Percentiles rank a stretch among this genome's conserved stretches.
phyloP scores from a whole-genome alignment of 768 basidiomycete species.

The Macrolepiota dolichaula region DNA sequence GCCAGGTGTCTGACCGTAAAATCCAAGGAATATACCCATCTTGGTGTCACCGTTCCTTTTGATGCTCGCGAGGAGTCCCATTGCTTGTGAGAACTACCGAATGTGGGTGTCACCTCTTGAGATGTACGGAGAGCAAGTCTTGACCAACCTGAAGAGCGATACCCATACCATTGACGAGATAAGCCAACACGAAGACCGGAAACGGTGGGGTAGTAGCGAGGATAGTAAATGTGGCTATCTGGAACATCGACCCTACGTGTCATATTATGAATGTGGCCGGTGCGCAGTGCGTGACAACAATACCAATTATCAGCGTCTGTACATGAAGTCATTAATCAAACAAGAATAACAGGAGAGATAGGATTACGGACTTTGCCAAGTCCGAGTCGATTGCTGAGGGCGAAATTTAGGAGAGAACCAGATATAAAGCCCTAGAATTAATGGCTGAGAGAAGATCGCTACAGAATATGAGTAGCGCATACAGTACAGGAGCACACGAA shows the following conservation, averaged over 20 bases:
- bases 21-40: constrained; percentile 67
- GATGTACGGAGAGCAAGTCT: not conserved
- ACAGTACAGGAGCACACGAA: constrained; percentile 45
- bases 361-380: constrained; percentile 37
- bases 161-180: constrained; percentile 39
- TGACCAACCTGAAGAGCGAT: constrained; percentile 41
- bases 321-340: not conserved
- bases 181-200: constrained; percentile 53
- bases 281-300: constrained; percentile 24
- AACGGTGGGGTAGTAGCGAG: constrained; percentile 59
- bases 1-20: constrained; percentile 45
- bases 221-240: constrained; percentile 50
- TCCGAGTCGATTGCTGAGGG: constrained; percentile 31
- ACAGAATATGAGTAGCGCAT: constrained; percentile 4
- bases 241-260: constrained; percentile 48
- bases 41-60: constrained; percentile 53
- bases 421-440: constrained; percentile 30
- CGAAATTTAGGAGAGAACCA: constrained; percentile 37
- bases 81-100: constrained; percentile 50
- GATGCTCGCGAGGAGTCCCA: constrained; percentile 62
- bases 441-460: not conserved
- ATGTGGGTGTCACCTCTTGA: not conserved
- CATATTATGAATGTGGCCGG: constrained; percentile 11
- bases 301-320: constrained; percentile 13
- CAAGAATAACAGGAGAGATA: not conserved